Base-by-base conservation (phyloP, 805 yeast genomes). In the Schwanniomyces vanrijiae region DNA sequence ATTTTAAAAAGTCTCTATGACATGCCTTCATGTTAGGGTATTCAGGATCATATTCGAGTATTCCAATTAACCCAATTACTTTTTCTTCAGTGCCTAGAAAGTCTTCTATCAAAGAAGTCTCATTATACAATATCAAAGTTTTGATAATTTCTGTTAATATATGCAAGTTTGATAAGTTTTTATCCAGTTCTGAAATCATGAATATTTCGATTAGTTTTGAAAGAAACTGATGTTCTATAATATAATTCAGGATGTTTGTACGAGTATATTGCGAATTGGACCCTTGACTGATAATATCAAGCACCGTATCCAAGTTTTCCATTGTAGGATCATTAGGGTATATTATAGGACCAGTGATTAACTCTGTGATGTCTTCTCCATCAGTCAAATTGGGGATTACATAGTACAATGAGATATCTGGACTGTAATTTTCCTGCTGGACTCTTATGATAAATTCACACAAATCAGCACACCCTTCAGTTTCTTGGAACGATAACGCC, bases 401-500 rank as follows among this genome's bases (percentile, higher is more conserved):
- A 50, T 69, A 71, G 53, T 73, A 71, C 13, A 90, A 67, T 8
- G 92, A 82, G 10, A 90, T 88, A 40, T 77, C 77, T 5, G 78
- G 86, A 62, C 80, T 88, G 44, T 75, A 56, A 43, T 56, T 60
- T 37, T 71, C 76, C 54, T 79, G 81, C 59, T 87, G 92, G 1
- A 83, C 83, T 45, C 76, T 76, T 16, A 88, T 78, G 21, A 91
- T 76, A 60, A 90, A 91, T 42, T 88, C 92, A 62, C 96, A 90
- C 38, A 91, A 59, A 5, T 83, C 80, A 10, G 88, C 80, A 65
- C 99, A 92, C 0, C 97, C 98, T 40, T 85, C 86, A 29, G 88
- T 83, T 58, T 90, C 97, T 64, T 92, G 97, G 64, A 92, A 92
- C 40, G 95, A 86, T 20, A 92, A 73, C 1, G 98, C 98, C 52